Conservation (phyloP, 2,329 filamentous ascomycete species). For the Hymenoscyphus linearis region DNA sequence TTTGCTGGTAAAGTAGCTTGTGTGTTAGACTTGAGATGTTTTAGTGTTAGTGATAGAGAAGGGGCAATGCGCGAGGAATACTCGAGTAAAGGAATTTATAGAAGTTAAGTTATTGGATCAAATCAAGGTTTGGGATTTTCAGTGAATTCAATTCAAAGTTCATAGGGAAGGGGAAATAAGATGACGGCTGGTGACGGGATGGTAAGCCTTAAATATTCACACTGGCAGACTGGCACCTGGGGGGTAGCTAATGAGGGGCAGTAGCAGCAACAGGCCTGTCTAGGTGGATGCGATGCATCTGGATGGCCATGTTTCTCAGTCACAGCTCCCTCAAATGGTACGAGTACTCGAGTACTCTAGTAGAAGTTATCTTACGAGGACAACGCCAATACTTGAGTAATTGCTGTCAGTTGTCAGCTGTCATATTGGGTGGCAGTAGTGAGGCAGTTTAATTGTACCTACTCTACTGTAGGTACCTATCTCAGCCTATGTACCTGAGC, state of each 20-base stretch:
- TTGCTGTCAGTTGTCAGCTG: too few species aligned
- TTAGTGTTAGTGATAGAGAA: neutral
- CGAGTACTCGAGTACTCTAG: too few species aligned
- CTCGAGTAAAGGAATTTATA: neutral
- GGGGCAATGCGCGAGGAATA: neutral
- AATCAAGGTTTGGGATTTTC: neutral
- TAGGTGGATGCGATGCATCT: neutral
- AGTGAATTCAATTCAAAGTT: neutral
- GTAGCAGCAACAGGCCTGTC: neutral
- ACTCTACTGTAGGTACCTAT: too few species aligned
- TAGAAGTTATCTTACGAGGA: too few species aligned
- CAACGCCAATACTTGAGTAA: too few species aligned
- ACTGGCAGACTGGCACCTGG: neutral
- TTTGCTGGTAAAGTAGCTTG: neutral
- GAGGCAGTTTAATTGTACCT: too few species aligned
- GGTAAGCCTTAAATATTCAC: slow-evolving; percentile 3
- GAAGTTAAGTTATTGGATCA: neutral
- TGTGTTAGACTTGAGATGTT: neutral
- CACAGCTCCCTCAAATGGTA: neutral
- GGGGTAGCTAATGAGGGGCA: neutral
- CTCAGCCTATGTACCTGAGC: too few species aligned
- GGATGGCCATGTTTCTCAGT: neutral
- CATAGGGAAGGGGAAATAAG: neutral
- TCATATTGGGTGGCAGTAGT: too few species aligned
- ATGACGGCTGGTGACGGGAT: neutral